Evolutionary conservation across 2,329 filamentous ascomycete species (phyloP).

Genomic region (Cladosporium sp.): DNA sequence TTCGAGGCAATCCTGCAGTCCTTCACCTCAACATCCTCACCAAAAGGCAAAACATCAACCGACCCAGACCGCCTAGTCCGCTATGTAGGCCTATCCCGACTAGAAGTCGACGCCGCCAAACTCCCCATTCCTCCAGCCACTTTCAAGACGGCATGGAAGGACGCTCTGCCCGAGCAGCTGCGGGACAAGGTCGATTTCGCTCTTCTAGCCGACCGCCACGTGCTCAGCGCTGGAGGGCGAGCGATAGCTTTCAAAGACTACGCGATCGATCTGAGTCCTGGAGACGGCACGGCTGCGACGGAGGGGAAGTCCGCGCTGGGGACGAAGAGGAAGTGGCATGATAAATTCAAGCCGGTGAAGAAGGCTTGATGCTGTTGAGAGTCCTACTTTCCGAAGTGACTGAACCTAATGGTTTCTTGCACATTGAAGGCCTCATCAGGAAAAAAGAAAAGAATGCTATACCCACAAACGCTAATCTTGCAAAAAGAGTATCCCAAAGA

Average conservation of each 20-base stretch:
- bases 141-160: slow-evolving; percentile 37
- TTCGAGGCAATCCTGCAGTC: slow-evolving; percentile 31
- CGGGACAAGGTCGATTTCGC: slow-evolving; percentile 23
- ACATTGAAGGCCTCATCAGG: too few relatives aligned
- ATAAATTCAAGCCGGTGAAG: slow-evolving; percentile 34
- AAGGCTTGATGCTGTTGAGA: too few relatives aligned
- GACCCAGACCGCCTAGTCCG: slow-evolving; percentile 20
- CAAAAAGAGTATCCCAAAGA: not conserved
- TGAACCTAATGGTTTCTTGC: too few relatives aligned
- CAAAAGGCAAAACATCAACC: slow-evolving; percentile 26
- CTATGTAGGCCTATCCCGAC: slow-evolving; percentile 21
- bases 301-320: slow-evolving; percentile 24
- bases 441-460: not conserved
- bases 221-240: slow-evolving; percentile 18
- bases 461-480: not conserved
- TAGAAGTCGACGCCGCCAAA: slow-evolving; percentile 21
- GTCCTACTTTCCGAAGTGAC: too few relatives aligned
- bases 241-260: slow-evolving; percentile 19
- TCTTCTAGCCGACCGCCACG: slow-evolving; percentile 24
- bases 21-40: slow-evolving; percentile 16
- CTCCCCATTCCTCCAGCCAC: slow-evolving; percentile 21
- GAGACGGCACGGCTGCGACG: slow-evolving; percentile 9
- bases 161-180: slow-evolving; percentile 32
- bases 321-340: slow-evolving; percentile 36
- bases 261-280: slow-evolving; percentile 1